Evolutionary conservation across 768 basidiomycete species (phyloP).

Genomic region (Cystobasidium ongulense): DNA sequence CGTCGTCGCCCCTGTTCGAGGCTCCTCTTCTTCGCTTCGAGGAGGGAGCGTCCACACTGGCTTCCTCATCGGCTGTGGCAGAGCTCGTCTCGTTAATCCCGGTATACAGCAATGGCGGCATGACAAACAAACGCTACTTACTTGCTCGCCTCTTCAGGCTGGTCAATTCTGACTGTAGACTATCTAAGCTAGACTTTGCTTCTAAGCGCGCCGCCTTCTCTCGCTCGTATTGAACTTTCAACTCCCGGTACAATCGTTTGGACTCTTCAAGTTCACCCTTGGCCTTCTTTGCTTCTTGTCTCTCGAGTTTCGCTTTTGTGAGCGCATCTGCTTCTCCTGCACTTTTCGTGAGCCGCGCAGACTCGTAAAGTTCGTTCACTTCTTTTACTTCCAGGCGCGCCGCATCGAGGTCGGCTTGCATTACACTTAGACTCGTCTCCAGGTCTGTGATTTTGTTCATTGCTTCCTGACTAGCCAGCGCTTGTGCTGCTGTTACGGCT

Average conservation of each 20-base stretch:
- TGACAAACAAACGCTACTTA: too few species aligned
- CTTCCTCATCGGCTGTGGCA: background rate
- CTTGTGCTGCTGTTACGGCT: background rate
- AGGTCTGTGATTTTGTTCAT: background rate
- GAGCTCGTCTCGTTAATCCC: too few species aligned
- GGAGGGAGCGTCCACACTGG: background rate
- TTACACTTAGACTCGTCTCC: conserved; percentile 4
- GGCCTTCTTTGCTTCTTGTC: background rate
- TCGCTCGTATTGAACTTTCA: background rate
- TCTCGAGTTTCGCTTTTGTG: background rate
- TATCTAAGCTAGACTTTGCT: background rate
- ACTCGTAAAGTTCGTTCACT: background rate
- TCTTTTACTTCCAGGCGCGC: background rate
- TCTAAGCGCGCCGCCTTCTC: background rate
- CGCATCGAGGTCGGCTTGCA: conserved; percentile 16
- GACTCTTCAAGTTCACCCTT: background rate
- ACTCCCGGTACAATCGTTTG: background rate
- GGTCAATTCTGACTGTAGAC: background rate
- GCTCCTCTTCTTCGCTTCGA: background rate
- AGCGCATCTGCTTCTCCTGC: background rate
- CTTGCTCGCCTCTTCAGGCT: background rate
- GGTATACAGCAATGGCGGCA: too few species aligned
- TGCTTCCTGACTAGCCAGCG: background rate
- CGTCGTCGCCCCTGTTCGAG: background rate
- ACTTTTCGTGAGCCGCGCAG: background rate